Conservation (phyloP, 306 rosid genomes). For the Cucumis hystrix region DNA sequence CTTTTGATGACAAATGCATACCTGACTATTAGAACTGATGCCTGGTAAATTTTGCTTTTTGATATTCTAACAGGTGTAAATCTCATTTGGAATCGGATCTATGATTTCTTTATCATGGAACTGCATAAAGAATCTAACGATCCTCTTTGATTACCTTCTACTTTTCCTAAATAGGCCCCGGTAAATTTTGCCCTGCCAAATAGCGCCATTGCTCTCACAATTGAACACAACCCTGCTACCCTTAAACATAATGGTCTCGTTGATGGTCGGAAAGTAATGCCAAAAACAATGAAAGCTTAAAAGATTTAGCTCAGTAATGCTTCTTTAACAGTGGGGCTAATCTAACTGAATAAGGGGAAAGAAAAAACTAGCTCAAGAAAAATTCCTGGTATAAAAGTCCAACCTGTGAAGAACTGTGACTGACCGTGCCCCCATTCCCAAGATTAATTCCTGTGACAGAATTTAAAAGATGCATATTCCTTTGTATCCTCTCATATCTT, state of each 20-base stretch:
- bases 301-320: background rate
- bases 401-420: background rate
- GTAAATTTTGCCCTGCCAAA: background rate
- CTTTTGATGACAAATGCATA: background rate
- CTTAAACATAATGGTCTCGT: background rate
- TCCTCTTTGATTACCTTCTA: background rate
- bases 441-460: background rate
- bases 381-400: background rate
- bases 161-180: background rate
- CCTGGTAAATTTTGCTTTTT: background rate
- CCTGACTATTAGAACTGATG: background rate
- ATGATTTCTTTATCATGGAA: background rate
- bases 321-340: background rate
- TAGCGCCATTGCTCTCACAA: background rate
- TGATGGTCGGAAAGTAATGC: background rate
- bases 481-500: background rate
- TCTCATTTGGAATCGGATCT: background rate
- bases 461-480: background rate
- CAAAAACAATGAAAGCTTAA: background rate
- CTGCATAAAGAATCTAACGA: background rate
- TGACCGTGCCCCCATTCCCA: background rate
- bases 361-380: background rate
- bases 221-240: background rate
- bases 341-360: background rate
- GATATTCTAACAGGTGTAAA: background rate